Conservation (phyloP, 176 grass and related monocot species). For the Triticum timopheevii region DNA sequence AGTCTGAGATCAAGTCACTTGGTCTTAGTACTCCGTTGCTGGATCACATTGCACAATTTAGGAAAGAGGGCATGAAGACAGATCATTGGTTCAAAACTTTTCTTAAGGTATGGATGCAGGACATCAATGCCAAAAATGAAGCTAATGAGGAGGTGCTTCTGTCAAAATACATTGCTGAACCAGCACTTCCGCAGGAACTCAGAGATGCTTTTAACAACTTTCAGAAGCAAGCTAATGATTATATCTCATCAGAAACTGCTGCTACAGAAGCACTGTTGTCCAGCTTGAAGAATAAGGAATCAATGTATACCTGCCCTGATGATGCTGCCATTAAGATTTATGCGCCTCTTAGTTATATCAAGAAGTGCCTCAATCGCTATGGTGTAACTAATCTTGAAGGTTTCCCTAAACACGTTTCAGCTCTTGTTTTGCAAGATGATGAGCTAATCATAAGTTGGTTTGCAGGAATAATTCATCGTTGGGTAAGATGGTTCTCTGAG, state of each 20-base stretch:
- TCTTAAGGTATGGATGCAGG: slow-evolving; percentile 91
- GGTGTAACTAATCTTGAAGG: slow-evolving; percentile 82
- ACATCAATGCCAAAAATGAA: slow-evolving; percentile 70
- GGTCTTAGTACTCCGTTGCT: slow-evolving; percentile 78
- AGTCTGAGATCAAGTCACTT: slow-evolving; percentile 92
- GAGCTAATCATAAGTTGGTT: slow-evolving; percentile 93
- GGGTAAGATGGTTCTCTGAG: slow-evolving; percentile 75
- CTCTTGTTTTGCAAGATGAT: slow-evolving; percentile 90
- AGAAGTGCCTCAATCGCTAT: slow-evolving; percentile 72
- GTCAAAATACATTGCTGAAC: slow-evolving; percentile 86
- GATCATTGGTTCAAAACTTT: slow-evolving; percentile 96
- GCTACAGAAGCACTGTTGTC: slow-evolving; percentile 53
- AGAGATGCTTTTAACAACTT: slow-evolving; percentile 81
- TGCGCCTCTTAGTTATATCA: slow-evolving; percentile 64
- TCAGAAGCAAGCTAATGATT: slow-evolving; percentile 70
- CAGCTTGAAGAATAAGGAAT: slow-evolving; percentile 38
- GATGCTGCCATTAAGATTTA: slow-evolving; percentile 50
- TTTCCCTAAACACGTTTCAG: slow-evolving; percentile 68
- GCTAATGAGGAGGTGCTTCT: slow-evolving; percentile 65
- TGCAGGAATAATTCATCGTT: slow-evolving; percentile 76
- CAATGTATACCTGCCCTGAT: slow-evolving; percentile 38
- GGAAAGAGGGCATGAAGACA: slow-evolving; percentile 95
- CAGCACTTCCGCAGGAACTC: slow-evolving; percentile 72
- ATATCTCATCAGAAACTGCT: slow-evolving; percentile 63
- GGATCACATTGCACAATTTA: slow-evolving; percentile 80